Conservation (phyloP, 2,329 filamentous ascomycete genomes). For the Tolypocladium guangdongense region DNA sequence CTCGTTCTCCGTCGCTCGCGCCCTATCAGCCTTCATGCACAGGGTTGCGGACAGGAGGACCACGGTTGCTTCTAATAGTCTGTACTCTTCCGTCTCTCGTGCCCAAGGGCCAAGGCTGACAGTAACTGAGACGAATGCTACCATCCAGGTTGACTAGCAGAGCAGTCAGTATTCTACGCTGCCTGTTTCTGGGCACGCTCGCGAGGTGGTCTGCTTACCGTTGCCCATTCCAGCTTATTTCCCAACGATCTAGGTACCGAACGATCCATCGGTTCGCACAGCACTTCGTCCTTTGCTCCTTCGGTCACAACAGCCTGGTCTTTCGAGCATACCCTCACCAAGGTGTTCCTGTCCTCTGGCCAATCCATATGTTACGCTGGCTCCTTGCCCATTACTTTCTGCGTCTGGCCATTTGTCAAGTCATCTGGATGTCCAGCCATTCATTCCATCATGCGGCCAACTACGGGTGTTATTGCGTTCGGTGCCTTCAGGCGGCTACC, state of each 20-base stretch:
- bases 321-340: background rate
- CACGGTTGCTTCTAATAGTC: background rate
- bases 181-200: background rate
- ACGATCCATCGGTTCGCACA: too few species aligned
- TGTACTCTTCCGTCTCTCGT: background rate
- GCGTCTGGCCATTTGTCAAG: too few species aligned
- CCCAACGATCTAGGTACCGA: background rate
- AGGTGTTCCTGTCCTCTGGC: background rate
- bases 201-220: background rate
- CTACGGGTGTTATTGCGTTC: too few species aligned
- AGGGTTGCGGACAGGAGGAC: background rate
- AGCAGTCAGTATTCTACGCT: background rate
- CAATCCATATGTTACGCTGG: background rate
- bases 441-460: too few species aligned
- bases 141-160: background rate
- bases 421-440: too few species aligned
- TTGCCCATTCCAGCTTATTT: background rate
- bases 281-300: too few species aligned
- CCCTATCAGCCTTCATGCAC: background rate
- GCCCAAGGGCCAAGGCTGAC: background rate
- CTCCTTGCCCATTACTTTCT: too few species aligned
- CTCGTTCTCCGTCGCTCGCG: too few species aligned
- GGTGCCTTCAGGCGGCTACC: too few species aligned
- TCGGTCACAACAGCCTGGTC: background rate
- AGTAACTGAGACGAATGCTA: too few species aligned